These are phyloP conservation scores for Boletus rex-veris DNA, from an alignment of 768 basidiomycete species.

Conservation along the genomic window DNA sequence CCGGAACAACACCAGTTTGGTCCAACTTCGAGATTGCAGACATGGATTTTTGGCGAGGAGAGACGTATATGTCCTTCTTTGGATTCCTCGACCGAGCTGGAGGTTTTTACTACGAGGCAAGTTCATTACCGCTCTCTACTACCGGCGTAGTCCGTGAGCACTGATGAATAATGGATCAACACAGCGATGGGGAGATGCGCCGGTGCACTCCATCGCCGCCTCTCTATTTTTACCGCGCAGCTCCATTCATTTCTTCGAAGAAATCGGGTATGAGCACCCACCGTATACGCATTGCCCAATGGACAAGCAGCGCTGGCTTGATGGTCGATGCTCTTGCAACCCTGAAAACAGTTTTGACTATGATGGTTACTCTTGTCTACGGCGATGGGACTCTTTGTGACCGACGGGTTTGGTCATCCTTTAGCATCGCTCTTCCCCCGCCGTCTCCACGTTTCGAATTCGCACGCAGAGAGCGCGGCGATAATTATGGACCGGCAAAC, in stretches of 20 bases:
- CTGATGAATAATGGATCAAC: background rate
- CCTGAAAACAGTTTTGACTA: constrained; percentile 25
- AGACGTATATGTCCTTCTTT: constrained; percentile 82
- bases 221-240: constrained; percentile 84
- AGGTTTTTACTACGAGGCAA: constrained; percentile 86
- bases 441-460: background rate
- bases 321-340: constrained; percentile 25
- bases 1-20: constrained; percentile 56
- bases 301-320: constrained; percentile 16
- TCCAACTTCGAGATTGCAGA: constrained; percentile 91
- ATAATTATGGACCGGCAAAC: background rate
- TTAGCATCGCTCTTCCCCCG: background rate
- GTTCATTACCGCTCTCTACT: background rate
- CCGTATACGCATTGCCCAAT: constrained; percentile 28
- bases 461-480: background rate
- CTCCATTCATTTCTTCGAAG: constrained; percentile 92
- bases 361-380: constrained; percentile 27
- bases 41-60: constrained; percentile 80
- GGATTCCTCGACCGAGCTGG: constrained; percentile 75
- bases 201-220: constrained; percentile 88
- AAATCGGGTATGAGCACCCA: constrained; percentile 56
- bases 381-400: constrained; percentile 15
- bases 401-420: background rate
- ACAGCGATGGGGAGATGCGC: constrained; percentile 93
- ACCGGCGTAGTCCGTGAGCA: background rate